A percentile compares a stretch with the other conserved stretches of the same genome.
Conservation (phyloP, 176 grass and related monocot species). For the Calamus simplicifolius region DNA sequence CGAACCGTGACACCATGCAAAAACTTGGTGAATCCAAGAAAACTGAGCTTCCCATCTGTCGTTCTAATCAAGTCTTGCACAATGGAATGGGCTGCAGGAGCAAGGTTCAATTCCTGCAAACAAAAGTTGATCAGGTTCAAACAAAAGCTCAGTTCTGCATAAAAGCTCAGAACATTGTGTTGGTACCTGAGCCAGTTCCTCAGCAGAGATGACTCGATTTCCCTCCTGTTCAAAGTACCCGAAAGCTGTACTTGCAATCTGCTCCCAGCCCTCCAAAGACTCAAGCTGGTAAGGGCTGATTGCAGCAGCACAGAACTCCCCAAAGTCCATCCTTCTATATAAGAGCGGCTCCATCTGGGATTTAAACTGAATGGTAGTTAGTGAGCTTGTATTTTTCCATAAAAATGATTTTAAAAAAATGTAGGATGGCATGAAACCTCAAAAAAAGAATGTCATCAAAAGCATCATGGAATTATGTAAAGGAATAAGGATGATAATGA, state of each 20-base stretch:
- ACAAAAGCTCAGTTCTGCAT: neutral
- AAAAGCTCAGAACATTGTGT: neutral
- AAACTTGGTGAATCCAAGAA: constrained; percentile 14
- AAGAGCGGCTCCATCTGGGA: constrained; percentile 10
- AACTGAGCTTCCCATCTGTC: constrained; percentile 12
- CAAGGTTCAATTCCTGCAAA: constrained; percentile 12
- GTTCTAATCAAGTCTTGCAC: constrained; percentile 8
- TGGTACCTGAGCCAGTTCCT: constrained; percentile 17
- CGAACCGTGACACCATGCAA: constrained; percentile 3
- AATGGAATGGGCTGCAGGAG: neutral
- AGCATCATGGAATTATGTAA: no score
- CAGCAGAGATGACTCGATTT: constrained; percentile 2
- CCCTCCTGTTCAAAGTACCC: constrained; percentile 13
- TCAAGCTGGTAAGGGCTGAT: constrained; percentile 12
- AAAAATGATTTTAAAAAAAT: no score
- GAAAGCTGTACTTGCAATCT: constrained; percentile 7
- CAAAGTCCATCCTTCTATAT: constrained; percentile 20
- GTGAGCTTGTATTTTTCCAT: no score
- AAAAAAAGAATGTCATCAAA: no score
- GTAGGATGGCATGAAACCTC: no score
- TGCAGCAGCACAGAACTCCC: constrained; percentile 12
- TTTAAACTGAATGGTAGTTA: neutral
- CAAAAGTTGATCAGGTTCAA: neutral
- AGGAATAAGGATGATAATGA: no score
- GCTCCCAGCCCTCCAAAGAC: constrained; percentile 7